Conservation (phyloP, 306 rosid genomes). For the Lagenaria siceraria region DNA sequence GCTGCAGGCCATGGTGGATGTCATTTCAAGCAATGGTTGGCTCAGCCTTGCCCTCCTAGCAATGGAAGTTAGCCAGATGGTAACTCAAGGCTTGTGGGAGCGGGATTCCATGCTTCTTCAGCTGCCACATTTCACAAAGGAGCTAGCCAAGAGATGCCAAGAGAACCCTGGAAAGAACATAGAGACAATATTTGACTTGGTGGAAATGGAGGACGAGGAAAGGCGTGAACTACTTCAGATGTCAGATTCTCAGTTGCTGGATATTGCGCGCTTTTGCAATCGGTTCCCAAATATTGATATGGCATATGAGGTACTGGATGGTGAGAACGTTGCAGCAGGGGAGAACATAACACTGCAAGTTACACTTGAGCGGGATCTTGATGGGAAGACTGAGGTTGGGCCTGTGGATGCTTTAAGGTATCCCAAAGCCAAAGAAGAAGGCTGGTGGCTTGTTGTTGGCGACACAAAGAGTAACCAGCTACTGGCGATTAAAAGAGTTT, state of each 20-base stretch:
- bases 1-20: constrained; percentile 94
- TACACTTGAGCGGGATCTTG: constrained; percentile 65
- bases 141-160: constrained; percentile 66
- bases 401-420: constrained; percentile 67
- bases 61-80: constrained; percentile 97
- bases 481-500: constrained; percentile 72
- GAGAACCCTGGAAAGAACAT: constrained; percentile 58
- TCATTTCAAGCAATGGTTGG: constrained; percentile 90
- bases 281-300: constrained; percentile 75
- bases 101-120: constrained; percentile 87
- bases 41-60: constrained; percentile 68
- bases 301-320: constrained; percentile 53
- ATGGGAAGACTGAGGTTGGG: constrained; percentile 56
- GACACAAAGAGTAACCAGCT: constrained; percentile 55
- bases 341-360: constrained; percentile 52
- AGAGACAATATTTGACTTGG: constrained; percentile 75
- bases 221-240: constrained; percentile 64
- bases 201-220: constrained; percentile 84
- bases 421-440: constrained; percentile 85
- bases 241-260: constrained; percentile 62
- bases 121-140: constrained; percentile 88
- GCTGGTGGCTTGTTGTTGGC: constrained; percentile 95
- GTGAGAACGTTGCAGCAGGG: constrained; percentile 44
- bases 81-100: constrained; percentile 90
- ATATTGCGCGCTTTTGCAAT: constrained; percentile 70